Conservation (phyloP, 139 green algal species). For the Haematococcus lacustris region DNA sequence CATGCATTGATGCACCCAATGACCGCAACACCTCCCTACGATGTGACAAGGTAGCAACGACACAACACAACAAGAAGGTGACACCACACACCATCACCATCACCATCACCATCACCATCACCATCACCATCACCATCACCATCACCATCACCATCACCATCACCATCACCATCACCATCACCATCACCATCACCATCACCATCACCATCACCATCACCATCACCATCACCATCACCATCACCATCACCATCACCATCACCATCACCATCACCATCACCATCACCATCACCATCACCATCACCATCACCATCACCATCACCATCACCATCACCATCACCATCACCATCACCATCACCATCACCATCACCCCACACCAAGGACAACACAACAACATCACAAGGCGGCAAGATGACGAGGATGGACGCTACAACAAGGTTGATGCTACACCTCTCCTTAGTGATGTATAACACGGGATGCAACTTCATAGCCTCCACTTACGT, state of each 20-base stretch:
- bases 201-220: constrained; percentile 4
- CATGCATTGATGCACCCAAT: no score
- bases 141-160: constrained; percentile 4
- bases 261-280: constrained; percentile 4
- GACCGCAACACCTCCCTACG: no score
- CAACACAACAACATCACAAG: no score
- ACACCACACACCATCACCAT: no score
- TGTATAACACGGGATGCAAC: no score
- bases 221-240: constrained; percentile 3
- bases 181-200: constrained; percentile 3
- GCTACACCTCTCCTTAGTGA: no score
- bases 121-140: constrained; percentile 3
- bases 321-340: constrained; percentile 4
- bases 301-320: constrained; percentile 3
- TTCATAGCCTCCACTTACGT: no score
- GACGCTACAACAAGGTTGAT: no score
- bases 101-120: constrained; percentile 4
- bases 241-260: constrained; percentile 2
- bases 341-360: constrained; percentile 4
- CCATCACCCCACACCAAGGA: no score
- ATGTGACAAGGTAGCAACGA: no score
- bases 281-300: constrained; percentile 4
- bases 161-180: constrained; percentile 4
- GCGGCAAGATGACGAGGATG: no score
- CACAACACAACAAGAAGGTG: no score